These are phyloP conservation scores for Benincasa hispida DNA, from an alignment of 306 rosid species.

Conservation along the genomic window DNA sequence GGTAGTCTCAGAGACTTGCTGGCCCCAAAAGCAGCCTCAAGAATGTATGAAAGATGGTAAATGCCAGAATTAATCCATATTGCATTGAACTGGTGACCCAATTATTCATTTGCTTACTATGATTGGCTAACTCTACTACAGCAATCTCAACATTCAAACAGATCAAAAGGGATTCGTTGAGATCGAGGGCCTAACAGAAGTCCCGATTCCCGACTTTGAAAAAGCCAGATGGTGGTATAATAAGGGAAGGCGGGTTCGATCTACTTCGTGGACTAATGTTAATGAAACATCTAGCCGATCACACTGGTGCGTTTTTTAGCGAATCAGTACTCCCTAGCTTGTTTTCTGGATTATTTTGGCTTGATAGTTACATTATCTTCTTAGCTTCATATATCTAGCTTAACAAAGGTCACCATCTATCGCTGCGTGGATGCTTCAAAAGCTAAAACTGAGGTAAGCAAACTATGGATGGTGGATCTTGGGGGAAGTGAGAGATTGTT, in stretches of 20 bases:
- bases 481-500: slow-evolving; percentile 91
- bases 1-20: slow-evolving; percentile 73
- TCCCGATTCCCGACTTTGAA: slow-evolving; percentile 48
- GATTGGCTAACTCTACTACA: slow-evolving; percentile 22
- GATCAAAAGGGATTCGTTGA: slow-evolving; percentile 74
- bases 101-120: slow-evolving; percentile 5
- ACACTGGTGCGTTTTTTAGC: slow-evolving; percentile 77
- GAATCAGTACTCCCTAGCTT: slow-evolving; percentile 17
- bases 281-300: slow-evolving; percentile 95
- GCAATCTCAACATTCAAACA: slow-evolving; percentile 93
- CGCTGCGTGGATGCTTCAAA: slow-evolving; percentile 42
- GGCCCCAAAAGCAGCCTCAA: slow-evolving; percentile 42
- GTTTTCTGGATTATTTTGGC: slow-evolving; percentile 46
- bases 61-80: not conserved
- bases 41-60: slow-evolving; percentile 64
- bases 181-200: slow-evolving; percentile 88
- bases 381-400: slow-evolving; percentile 98
- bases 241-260: slow-evolving; percentile 66
- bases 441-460: slow-evolving; percentile 52
- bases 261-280: slow-evolving; percentile 91
- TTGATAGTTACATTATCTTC: slow-evolving; percentile 79
- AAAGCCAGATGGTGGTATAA: slow-evolving; percentile 85
- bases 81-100: not conserved
- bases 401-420: slow-evolving; percentile 74
- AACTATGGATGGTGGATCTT: slow-evolving; percentile 96